Percentiles rank a stretch among this genome's conserved stretches.
These are phyloP conservation scores for Capronia americana DNA, from an alignment of 2,329 filamentous ascomycete species.

Conservation along the genomic window DNA sequence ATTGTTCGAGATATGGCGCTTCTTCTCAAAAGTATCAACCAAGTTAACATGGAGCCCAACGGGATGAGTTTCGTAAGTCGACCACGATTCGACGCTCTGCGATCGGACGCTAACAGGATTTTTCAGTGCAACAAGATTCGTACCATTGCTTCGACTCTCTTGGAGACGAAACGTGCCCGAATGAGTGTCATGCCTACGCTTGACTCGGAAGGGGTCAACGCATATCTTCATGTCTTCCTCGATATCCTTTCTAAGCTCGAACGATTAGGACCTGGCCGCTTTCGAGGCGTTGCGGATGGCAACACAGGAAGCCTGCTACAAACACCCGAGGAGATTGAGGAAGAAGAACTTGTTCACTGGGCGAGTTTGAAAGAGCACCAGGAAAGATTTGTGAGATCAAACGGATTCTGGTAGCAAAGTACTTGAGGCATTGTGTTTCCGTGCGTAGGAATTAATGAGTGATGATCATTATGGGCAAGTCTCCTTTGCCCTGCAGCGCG, in stretches of 20 bases:
- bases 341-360: constrained; percentile 78
- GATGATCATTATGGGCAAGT: constrained; percentile 11
- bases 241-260: constrained; percentile 26
- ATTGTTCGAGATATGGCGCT: constrained; percentile 80
- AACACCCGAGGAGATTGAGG: constrained; percentile 65
- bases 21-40: constrained; percentile 77
- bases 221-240: constrained; percentile 27
- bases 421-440: not conserved
- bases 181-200: constrained; percentile 55
- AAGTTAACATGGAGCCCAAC: constrained; percentile 81
- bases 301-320: constrained; percentile 25
- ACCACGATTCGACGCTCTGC: not conserved
- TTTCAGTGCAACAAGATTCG: constrained; percentile 78
- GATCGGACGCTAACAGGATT: constrained; percentile 25
- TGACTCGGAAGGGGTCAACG: constrained; percentile 45
- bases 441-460: constrained; percentile 16
- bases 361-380: constrained; percentile 80
- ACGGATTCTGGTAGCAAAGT: constrained; percentile 26
- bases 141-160: constrained; percentile 79
- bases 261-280: constrained; percentile 24
- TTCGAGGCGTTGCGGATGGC: constrained; percentile 30
- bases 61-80: constrained; percentile 67
- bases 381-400: constrained; percentile 63
- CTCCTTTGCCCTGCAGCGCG: not conserved
- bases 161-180: constrained; percentile 65